phyloP scores from a whole-genome alignment of 2,329 filamentous ascomycete genomes.

The Pseudogymnoascus destructans region DNA sequence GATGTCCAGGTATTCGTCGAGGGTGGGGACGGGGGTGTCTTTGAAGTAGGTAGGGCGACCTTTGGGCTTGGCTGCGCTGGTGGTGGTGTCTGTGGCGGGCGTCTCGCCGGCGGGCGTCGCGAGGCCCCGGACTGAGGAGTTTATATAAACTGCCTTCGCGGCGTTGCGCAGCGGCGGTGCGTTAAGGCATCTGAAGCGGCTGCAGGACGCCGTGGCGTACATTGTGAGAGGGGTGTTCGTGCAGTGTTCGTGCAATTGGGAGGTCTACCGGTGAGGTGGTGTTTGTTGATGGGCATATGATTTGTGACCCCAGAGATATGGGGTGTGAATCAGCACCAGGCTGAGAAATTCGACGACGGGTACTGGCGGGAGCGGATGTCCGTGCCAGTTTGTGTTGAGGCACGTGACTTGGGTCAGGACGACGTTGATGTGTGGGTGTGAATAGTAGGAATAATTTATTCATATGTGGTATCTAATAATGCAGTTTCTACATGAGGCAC shows the following conservation, averaged over 20 bases:
- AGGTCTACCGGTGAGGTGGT: too few species aligned
- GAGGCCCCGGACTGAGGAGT: slow-evolving; percentile 9
- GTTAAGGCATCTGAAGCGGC: slow-evolving; percentile 22
- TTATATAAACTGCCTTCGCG: slow-evolving; percentile 15
- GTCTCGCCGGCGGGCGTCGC: slow-evolving; percentile 17
- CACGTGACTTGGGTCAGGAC: neutral
- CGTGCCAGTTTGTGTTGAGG: neutral
- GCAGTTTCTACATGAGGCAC: neutral
- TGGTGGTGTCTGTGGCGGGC: neutral
- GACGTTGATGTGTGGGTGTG: neutral
- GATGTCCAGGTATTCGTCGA: slow-evolving; percentile 43
- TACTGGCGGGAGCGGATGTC: neutral
- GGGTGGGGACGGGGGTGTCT: slow-evolving; percentile 35
- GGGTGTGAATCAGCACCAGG: neutral
- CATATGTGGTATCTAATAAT: neutral
- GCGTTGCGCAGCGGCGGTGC: slow-evolving; percentile 20
- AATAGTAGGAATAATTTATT: neutral
- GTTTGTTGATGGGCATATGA: neutral
- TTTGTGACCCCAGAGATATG: neutral
- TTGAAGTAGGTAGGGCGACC: slow-evolving; percentile 27
- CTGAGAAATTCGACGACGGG: neutral
- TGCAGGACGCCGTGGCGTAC: slow-evolving; percentile 20
- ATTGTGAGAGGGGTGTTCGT: neutral
- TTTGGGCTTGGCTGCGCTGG: slow-evolving; percentile 15
- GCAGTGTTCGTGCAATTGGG: neutral